Percentiles rank a stretch among this genome's conserved stretches.
Conservation (phyloP, 192 early-diverging fungal genomes). For the Fimicolochytrium jonesii region DNA sequence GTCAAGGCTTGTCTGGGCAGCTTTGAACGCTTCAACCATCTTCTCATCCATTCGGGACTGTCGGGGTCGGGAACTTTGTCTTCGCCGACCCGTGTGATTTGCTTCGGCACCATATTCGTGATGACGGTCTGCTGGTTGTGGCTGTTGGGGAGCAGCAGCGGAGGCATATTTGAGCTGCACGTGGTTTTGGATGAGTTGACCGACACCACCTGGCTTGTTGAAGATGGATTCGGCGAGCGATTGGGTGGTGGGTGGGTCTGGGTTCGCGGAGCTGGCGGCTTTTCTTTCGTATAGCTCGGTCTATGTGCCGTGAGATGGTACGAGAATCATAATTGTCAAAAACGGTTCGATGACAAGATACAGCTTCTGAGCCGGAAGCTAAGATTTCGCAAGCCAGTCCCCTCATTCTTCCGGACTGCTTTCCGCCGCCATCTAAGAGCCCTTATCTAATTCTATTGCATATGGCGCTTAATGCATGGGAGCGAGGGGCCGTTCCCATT, state of each 20-base stretch:
- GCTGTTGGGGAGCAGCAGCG: neutral
- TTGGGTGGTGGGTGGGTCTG: constrained; percentile 1
- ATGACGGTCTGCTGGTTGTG: neutral
- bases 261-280: neutral
- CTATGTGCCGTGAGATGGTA: constrained; percentile 3
- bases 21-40: neutral
- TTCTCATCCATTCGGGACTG: neutral
- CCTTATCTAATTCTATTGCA: too few relatives aligned
- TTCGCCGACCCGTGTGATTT: neutral
- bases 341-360: neutral
- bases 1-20: constrained; percentile 8
- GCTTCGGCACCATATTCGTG: neutral
- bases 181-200: constrained; percentile 26
- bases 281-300: neutral
- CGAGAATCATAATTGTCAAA: neutral
- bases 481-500: too few relatives aligned
- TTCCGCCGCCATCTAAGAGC: too few relatives aligned
- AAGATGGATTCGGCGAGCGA: constrained; percentile 3
- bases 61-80: neutral
- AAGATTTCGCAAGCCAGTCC: neutral
- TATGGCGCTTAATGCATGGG: too few relatives aligned
- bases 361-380: neutral
- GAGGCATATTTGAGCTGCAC: neutral
- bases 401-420: neutral
- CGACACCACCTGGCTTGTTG: constrained; percentile 15